Base-by-base conservation (phyloP, 2,329 filamentous ascomycete genomes). In the Colletotrichum lindemuthianum region DNA sequence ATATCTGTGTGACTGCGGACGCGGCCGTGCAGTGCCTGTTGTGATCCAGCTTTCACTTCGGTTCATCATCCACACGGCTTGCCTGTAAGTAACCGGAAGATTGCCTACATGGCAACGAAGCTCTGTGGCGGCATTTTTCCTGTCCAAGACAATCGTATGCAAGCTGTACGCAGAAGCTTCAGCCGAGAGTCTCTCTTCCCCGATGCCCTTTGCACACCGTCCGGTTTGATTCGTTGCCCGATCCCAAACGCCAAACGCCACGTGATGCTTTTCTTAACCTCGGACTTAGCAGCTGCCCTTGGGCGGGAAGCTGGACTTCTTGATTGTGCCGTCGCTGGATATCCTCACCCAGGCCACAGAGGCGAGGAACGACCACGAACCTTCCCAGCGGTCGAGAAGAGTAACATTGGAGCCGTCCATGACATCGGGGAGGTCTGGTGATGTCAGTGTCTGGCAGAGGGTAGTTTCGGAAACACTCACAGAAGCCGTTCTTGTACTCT, bases 401-500 rank as follows among this genome's bases (percentile, higher is more conserved):
- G 83, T 78, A 55, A 92, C 78, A 69, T 89, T 93, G 51, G 89
- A 85, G 44, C 84, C 81, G 45, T 88, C 84, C 59, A 88, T 86
- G 58, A 97, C 80, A 73, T 97, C 92, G 0, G 95, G 94, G 44
- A 96, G 77, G 65, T 57, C 63, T 65, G 32, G 8, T 12, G 11
- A 9, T 8, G 40, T 63, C 48, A 57, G 45, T 33, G 48, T 12
- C 7, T 48, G 5, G 4, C 15, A 15, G 2, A 33, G 11, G 2
- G 41, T n/a, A 10, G 15, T 43, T n/a, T 36, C 6, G 12, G 8
- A 16, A 32, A n/a, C 33, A 80, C 87, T 70, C 69, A 92, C 92
- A 91, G 73, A 97, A 96, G 0, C 96, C 96, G 57, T 88, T 88
- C 68, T 90, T 86, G 69, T 92, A 92, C 80, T 99, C 96, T 70